phyloP scores from a whole-genome alignment of 1,284 basidiomycete genomes.

The Pyrrhoderma noxium region DNA sequence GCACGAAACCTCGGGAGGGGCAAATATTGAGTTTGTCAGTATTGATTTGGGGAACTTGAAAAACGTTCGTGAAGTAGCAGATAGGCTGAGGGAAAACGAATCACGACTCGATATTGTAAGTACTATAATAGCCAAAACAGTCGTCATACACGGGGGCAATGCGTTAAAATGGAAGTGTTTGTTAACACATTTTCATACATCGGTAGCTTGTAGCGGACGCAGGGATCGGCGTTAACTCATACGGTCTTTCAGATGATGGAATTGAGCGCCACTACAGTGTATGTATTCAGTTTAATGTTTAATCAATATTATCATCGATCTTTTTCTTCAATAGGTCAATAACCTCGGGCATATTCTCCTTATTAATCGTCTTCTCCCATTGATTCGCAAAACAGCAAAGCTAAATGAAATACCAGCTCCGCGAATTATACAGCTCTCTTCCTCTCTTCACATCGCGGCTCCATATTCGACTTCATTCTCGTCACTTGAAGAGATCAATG shows the following conservation, averaged over 20 bases:
- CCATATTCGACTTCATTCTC: slow-evolving; percentile 30
- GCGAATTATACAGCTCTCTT: slow-evolving; percentile 37
- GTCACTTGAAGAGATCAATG: slow-evolving; percentile 34
- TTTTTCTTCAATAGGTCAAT: slow-evolving; percentile 24
- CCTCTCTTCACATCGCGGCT: slow-evolving; percentile 34
- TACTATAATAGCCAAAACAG: too few relatives aligned
- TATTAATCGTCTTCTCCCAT: slow-evolving; percentile 37
- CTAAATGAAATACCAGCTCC: slow-evolving; percentile 25
- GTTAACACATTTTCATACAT: neutral
- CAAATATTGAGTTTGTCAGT: slow-evolving; percentile 32
- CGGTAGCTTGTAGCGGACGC: slow-evolving; percentile 33
- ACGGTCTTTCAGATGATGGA: slow-evolving; percentile 31
- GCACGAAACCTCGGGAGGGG: slow-evolving; percentile 23
- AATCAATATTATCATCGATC: slow-evolving; percentile 2
- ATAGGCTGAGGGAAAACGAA: slow-evolving; percentile 29
- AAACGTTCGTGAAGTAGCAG: slow-evolving; percentile 33
- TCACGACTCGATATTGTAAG: slow-evolving; percentile 35
- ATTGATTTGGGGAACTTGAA: slow-evolving; percentile 35
- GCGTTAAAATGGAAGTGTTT: too few relatives aligned
- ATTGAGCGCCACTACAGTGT: slow-evolving; percentile 33
- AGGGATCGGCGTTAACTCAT: slow-evolving; percentile 36
- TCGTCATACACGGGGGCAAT: too few relatives aligned
- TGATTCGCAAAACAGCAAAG: slow-evolving; percentile 33
- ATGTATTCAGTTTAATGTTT: slow-evolving; percentile 8
- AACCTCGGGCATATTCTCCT: slow-evolving; percentile 38